Conservation (phyloP, 2,329 filamentous ascomycete species). For the Aureobasidium uvarum region DNA sequence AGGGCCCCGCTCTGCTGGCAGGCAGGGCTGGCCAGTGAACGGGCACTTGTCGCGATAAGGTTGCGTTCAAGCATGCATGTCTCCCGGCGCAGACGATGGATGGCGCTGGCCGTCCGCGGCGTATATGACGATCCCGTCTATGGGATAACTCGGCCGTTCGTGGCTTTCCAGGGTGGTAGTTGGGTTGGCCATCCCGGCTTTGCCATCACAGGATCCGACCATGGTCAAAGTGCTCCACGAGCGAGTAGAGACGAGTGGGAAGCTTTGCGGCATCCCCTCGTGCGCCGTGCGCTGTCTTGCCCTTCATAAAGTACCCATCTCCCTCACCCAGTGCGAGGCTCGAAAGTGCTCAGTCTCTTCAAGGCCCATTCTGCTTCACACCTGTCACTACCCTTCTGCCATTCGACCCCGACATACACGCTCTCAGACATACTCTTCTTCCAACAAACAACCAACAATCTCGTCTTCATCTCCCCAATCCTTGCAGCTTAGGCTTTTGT, state of each 20-base stretch:
- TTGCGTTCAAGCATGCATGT: slow-evolving; percentile 27
- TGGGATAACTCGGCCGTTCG: slow-evolving; percentile 18
- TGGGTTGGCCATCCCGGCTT: slow-evolving; percentile 23
- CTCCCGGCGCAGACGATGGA: slow-evolving; percentile 21
- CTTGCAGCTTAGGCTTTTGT: not conserved
- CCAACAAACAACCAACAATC: not conserved
- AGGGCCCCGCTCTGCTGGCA: slow-evolving; percentile 23
- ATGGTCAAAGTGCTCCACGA: slow-evolving; percentile 23
- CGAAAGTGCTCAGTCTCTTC: not conserved
- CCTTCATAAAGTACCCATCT: slow-evolving; percentile 22
- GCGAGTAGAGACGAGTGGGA: slow-evolving; percentile 17
- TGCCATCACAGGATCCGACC: slow-evolving; percentile 10
- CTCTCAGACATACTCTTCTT: not conserved
- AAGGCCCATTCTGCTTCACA: not conserved
- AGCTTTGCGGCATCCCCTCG: slow-evolving; percentile 24
- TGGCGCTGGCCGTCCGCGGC: slow-evolving; percentile 22
- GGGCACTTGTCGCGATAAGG: slow-evolving; percentile 26
- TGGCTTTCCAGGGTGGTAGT: slow-evolving; percentile 24
- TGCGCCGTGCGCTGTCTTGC: slow-evolving; percentile 17
- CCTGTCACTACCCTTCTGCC: not conserved
- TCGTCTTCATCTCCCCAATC: not conserved
- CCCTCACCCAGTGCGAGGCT: slow-evolving; percentile 11
- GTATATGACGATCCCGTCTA: slow-evolving; percentile 20
- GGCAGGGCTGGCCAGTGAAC: slow-evolving; percentile 20
- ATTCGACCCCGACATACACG: not conserved